Evolutionary conservation across 805 yeast genomes (phyloP).

Genomic region (Suhomyces kilbournensis): DNA sequence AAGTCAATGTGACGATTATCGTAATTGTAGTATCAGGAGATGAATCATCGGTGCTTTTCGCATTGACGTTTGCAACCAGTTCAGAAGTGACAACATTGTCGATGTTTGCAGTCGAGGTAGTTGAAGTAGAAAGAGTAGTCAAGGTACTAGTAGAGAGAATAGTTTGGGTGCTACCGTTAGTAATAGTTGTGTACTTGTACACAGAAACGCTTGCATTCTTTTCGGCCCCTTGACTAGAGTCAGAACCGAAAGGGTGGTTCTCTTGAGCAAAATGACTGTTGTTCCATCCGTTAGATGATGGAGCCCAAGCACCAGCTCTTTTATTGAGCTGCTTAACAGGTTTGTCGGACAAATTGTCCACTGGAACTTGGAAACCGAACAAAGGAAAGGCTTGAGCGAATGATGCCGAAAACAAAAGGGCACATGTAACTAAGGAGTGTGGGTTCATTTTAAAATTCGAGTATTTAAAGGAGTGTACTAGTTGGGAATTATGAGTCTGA

Average conservation of each 20-base stretch:
- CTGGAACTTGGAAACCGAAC: not conserved
- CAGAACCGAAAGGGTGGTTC: not conserved
- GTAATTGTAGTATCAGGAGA: not conserved
- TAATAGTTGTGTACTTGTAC: not conserved
- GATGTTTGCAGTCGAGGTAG: not conserved
- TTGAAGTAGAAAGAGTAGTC: not conserved
- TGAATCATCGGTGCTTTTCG: not conserved
- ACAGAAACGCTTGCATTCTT: not conserved
- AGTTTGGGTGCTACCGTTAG: not conserved
- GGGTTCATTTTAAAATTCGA: conserved; percentile 4
- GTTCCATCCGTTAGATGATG: conserved; percentile 1
- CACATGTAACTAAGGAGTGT: not conserved
- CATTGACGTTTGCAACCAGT: not conserved
- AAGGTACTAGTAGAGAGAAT: not conserved
- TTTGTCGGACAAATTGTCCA: not conserved
- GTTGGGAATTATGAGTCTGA: conserved; percentile 11
- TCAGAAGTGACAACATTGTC: not conserved
- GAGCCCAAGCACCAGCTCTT: not conserved
- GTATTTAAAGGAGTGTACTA: conserved; percentile 3
- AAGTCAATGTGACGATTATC: not conserved
- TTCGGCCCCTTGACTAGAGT: not conserved
- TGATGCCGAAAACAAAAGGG: not conserved
- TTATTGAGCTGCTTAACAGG: not conserved
- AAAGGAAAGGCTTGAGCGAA: not conserved
- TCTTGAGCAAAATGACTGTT: not conserved